Conservation (phyloP, 192 early-diverging fungal species). For the Funneliformis geosporum region DNA sequence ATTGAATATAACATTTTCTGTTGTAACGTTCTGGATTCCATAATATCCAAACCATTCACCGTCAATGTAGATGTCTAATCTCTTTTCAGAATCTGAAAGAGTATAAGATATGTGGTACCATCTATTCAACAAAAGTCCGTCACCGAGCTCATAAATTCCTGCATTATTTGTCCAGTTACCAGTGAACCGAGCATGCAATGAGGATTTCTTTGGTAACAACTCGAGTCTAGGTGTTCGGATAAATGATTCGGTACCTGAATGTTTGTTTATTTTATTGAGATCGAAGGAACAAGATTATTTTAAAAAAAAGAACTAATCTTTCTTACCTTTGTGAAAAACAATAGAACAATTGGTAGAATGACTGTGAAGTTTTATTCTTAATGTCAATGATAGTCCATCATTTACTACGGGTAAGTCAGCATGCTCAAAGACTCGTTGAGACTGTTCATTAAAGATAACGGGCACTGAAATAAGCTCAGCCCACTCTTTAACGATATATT, state of each 20-base stretch:
- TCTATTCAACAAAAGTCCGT: not conserved
- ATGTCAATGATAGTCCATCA: not conserved
- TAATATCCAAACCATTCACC: not conserved
- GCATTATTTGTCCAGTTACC: not conserved
- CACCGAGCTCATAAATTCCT: not conserved
- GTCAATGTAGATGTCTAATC: constrained; percentile 14
- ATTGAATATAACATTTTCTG: constrained; percentile 13
- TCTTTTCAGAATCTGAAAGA: not conserved
- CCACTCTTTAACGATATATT: no score
- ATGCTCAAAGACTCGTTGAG: not conserved
- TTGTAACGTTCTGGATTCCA: not conserved
- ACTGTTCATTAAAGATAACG: no score
- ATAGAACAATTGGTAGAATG: not conserved
- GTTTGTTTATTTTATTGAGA: not conserved
- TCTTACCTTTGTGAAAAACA: no score
- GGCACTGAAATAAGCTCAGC: no score
- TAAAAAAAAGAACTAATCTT: not conserved
- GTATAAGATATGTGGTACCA: constrained; percentile 24
- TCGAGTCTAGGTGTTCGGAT: not conserved
- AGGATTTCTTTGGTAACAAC: not conserved
- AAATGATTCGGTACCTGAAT: not conserved
- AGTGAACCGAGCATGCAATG: constrained; percentile 19
- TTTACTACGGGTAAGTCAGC: not conserved
- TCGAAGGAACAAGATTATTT: not conserved
- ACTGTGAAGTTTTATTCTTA: not conserved